A percentile compares a stretch with the other conserved stretches of the same genome.
Conservation (phyloP, 2,329 filamentous ascomycete genomes). For the Neopestalotiopsis sp. region DNA sequence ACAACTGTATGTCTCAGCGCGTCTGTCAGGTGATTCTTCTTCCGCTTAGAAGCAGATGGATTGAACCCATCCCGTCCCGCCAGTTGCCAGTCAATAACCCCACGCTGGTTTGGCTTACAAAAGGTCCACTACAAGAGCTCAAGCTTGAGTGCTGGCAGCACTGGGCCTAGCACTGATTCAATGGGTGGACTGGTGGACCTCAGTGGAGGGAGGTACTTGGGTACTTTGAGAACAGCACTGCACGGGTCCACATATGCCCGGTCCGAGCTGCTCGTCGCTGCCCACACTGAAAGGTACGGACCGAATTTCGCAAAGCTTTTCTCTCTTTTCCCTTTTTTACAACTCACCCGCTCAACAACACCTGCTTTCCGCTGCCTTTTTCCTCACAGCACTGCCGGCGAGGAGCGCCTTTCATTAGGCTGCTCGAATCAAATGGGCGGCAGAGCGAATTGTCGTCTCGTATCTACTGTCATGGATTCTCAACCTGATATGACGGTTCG, state of each 20-base stretch:
- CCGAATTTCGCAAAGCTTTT: background rate
- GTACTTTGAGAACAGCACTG: no score
- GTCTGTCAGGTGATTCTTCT: background rate
- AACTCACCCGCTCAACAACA: slow-evolving; percentile 34
- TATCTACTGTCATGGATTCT: slow-evolving; percentile 88
- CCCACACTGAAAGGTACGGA: background rate
- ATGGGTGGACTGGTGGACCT: background rate
- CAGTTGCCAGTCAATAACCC: background rate
- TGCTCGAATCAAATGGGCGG: slow-evolving; percentile 36
- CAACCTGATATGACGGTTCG: slow-evolving; percentile 81
- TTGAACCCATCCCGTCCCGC: background rate
- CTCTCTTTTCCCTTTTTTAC: slow-evolving; percentile 24
- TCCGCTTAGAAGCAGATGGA: background rate
- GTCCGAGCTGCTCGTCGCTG: background rate
- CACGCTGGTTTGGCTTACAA: background rate
- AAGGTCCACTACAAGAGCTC: background rate
- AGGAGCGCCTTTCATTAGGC: slow-evolving; percentile 37
- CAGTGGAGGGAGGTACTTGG: background rate
- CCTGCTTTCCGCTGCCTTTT: slow-evolving; percentile 31
- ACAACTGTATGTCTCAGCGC: background rate
- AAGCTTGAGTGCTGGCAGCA: background rate
- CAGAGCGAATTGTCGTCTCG: slow-evolving; percentile 62
- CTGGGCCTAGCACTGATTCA: no score
- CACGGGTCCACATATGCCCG: no score
- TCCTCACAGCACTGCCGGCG: slow-evolving; percentile 38